Conservation (phyloP, 1,139 yeast species). For the Candida tunisiensis region DNA sequence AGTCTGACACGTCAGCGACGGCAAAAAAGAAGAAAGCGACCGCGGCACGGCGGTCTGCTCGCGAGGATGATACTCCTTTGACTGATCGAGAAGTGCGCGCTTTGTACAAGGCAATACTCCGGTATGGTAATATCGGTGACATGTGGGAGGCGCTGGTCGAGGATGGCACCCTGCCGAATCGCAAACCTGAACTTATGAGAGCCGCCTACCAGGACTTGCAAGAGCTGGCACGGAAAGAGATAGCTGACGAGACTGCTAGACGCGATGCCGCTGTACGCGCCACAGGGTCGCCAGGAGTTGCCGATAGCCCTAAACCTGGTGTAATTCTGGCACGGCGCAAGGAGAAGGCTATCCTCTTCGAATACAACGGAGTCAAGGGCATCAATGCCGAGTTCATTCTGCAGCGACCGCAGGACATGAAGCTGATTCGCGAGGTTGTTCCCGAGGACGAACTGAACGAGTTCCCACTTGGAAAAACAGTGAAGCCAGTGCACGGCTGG, state of each 20-base stretch:
- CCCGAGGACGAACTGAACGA: constrained; percentile 39
- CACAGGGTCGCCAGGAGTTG: constrained; percentile 3
- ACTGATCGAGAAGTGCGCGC: constrained; percentile 82
- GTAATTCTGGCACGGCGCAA: constrained; percentile 33
- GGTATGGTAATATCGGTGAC: constrained; percentile 66
- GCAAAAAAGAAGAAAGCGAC: constrained; percentile 10
- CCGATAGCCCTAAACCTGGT: constrained; percentile 20
- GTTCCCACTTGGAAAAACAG: constrained; percentile 22
- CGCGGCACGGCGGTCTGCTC: constrained; percentile 4
- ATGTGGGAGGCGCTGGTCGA: constrained; percentile 79
- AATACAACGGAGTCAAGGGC: constrained; percentile 74
- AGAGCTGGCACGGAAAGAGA: constrained; percentile 43
- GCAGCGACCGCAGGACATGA: constrained; percentile 72
- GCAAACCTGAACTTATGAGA: constrained; percentile 69
- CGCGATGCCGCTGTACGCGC: constrained; percentile 14
- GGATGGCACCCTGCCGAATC: constrained; percentile 78
- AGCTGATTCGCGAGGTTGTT: constrained; percentile 38
- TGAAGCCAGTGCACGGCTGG: constrained; percentile 87
- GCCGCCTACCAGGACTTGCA: constrained; percentile 60
- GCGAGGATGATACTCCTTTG: constrained; percentile 31
- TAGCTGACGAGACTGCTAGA: constrained; percentile 37
- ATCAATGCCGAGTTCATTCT: constrained; percentile 81
- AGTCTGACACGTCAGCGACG: constrained; percentile 24
- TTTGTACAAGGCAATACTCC: constrained; percentile 65
- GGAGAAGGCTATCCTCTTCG: constrained; percentile 82